Base-by-base conservation (phyloP, 1,284 basidiomycete genomes). In the Boletellus deceptivus region DNA sequence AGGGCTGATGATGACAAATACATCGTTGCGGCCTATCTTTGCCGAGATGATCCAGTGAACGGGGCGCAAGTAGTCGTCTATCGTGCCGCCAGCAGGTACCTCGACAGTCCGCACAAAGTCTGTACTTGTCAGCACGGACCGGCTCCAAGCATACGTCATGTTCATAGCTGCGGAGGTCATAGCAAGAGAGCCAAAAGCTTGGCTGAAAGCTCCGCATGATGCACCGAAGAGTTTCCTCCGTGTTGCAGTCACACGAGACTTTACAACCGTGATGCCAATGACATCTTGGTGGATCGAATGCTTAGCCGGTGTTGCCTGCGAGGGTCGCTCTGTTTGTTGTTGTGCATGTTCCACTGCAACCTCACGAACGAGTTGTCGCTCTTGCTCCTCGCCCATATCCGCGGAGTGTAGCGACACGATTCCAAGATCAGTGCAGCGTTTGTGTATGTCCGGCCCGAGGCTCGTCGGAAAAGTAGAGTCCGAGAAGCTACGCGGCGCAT, bases 301-400 rank as follows among this genome's bases (percentile, higher is more conserved):
- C 1, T 0, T 8, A 0, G 61, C 64, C 0, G 70, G 54, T 8
- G n/a, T 10, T 1, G 43, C 56, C 46, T 36, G 59, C 0, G 55
- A 55, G 4, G 75, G 72, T 1, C 67, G 58, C 48, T 77, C 64
- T 3, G 72, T 53, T 42, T 78, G 61, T 6, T 59, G 64, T 54
- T 79, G n/a, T n/a, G n/a, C 76, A 3, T 58, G 61, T 53, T 78
- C 75, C 1, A 68, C 58, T 52, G 78, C 75, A 1, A 69, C 58
- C 56, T 80, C 78, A 27, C 75, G 72, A 8, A 53, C 56, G 2
- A 79, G 62, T 54, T 81, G 78, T 13, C 75, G 64, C 46, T 80
- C 78, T 52, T 80, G 78, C 50, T 79, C 78, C 55, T 80, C 77
- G 5, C 71, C 72, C 50, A 75, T 56, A 16, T 50, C 46, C 1